phyloP scores from a whole-genome alignment of 2,329 filamentous ascomycete species.

The Alternaria burnsii region DNA sequence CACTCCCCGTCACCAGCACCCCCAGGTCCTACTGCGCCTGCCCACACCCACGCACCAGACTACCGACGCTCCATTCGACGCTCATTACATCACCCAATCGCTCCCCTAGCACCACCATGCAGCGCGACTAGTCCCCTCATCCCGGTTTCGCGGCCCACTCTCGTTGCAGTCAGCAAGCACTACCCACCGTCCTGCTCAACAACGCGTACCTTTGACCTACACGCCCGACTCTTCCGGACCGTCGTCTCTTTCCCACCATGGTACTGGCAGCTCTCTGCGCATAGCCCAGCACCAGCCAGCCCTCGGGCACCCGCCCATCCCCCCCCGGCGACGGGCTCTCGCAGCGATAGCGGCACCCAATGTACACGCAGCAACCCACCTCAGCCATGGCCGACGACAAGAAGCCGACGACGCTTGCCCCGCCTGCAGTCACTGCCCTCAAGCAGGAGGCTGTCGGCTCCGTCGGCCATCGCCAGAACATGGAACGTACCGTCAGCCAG shows the following conservation, averaged over 20 bases:
- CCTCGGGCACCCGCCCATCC: conserved; percentile 37
- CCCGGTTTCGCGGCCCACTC: conserved; percentile 13
- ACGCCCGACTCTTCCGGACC: conserved; percentile 13
- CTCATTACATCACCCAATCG: conserved; percentile 39
- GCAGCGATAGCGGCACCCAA: conserved; percentile 14
- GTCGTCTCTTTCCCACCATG: conserved; percentile 39
- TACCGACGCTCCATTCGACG: conserved; percentile 8
- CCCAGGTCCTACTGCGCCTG: background rate
- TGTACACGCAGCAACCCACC: conserved; percentile 24
- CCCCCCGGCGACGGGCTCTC: conserved; percentile 21
- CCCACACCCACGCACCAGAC: background rate
- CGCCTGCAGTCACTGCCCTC: conserved; percentile 56
- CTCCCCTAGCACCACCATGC: conserved; percentile 38
- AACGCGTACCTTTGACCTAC: conserved; percentile 13
- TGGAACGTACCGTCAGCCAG: conserved; percentile 76
- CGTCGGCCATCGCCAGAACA: conserved; percentile 46
- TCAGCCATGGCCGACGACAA: conserved; percentile 38
- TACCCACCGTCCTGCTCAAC: conserved; percentile 14
- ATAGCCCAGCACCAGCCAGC: conserved; percentile 44
- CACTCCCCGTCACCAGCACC: background rate
- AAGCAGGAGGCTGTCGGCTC: conserved; percentile 50
- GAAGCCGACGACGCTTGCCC: conserved; percentile 47
- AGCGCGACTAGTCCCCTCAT: conserved; percentile 25
- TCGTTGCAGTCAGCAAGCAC: conserved; percentile 19
- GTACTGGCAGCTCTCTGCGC: conserved; percentile 36